Evolutionary conservation across 768 basidiomycete species (phyloP).

Genomic region (Pulveroboletus sp.): DNA sequence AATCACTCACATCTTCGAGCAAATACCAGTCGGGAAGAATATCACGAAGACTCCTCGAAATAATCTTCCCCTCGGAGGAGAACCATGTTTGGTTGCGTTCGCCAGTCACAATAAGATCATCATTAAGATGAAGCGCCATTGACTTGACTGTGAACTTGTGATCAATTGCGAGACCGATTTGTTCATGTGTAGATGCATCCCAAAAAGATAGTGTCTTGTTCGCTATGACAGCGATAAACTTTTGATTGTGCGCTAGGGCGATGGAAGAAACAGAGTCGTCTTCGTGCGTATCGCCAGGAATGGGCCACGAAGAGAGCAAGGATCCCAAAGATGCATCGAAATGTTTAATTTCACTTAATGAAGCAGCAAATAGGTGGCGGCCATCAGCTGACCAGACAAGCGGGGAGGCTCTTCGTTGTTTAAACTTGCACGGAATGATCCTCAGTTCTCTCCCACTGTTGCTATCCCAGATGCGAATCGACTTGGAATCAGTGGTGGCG

Average conservation of each 20-base stretch:
- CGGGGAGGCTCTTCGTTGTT: not conserved
- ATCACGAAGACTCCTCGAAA: too few species aligned
- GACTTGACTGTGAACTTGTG: not conserved
- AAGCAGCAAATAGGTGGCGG: not conserved
- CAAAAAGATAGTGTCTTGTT: not conserved
- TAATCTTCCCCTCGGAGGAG: too few species aligned
- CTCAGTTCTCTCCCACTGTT: not conserved
- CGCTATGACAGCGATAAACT: not conserved
- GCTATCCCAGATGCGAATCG: not conserved
- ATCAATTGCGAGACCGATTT: not conserved
- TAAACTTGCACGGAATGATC: not conserved
- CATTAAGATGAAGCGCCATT: not conserved
- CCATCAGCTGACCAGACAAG: not conserved
- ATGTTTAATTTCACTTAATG: not conserved
- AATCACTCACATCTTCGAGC: too few species aligned
- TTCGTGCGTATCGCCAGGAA: not conserved
- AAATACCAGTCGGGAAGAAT: too few species aligned
- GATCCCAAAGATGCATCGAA: not conserved
- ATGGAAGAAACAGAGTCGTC: not conserved
- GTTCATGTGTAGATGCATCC: not conserved
- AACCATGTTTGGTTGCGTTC: too few species aligned
- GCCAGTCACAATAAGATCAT: not conserved
- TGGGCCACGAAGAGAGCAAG: not conserved
- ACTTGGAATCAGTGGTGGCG: not conserved
- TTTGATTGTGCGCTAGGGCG: not conserved